A percentile compares a stretch with the other conserved stretches of the same genome.
Evolutionary conservation across 2,329 filamentous ascomycete species (phyloP).

Genomic region (Amylocarpus encephaloides): DNA sequence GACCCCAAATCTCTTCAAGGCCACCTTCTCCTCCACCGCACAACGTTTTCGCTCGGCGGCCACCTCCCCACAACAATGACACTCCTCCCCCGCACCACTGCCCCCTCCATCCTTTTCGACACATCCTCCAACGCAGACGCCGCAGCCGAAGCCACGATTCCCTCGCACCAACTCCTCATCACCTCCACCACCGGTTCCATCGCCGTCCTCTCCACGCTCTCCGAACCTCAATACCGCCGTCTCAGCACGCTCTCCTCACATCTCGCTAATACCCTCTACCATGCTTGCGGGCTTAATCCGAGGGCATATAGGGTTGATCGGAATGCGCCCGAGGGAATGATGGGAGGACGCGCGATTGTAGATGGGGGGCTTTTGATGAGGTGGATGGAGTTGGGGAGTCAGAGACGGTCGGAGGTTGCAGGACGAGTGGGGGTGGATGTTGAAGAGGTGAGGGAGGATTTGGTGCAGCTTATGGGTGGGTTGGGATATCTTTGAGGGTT

Average conservation of each 20-base stretch:
- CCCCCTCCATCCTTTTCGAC: constrained; percentile 40
- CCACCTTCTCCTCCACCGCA: constrained; percentile 76
- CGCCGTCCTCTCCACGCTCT: constrained; percentile 68
- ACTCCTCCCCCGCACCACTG: constrained; percentile 63
- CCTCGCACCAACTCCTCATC: constrained; percentile 52
- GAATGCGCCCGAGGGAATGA: constrained; percentile 38
- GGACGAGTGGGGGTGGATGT: constrained; percentile 63
- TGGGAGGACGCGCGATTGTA: constrained; percentile 45
- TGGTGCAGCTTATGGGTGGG: constrained; percentile 57
- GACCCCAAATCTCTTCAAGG: constrained; percentile 92
- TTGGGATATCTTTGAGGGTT: constrained; percentile 46
- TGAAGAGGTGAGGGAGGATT: constrained; percentile 62
- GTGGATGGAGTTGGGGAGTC: constrained; percentile 69
- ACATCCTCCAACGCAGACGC: constrained; percentile 32
- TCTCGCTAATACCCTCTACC: constrained; percentile 67
- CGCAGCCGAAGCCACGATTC: constrained; percentile 28
- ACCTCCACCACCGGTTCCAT: constrained; percentile 72
- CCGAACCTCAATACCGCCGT: constrained; percentile 76
- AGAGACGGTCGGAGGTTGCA: constrained; percentile 65
- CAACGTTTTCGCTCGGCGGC: constrained; percentile 77
- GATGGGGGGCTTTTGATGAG: constrained; percentile 71
- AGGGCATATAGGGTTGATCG: constrained; percentile 66
- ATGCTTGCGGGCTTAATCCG: constrained; percentile 76
- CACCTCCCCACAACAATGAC: constrained; percentile 70
- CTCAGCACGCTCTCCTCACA: constrained; percentile 77